These are phyloP conservation scores for Phytophthora melonis DNA, from an alignment of 352 stramenopile genomes.

Conservation along the genomic window DNA sequence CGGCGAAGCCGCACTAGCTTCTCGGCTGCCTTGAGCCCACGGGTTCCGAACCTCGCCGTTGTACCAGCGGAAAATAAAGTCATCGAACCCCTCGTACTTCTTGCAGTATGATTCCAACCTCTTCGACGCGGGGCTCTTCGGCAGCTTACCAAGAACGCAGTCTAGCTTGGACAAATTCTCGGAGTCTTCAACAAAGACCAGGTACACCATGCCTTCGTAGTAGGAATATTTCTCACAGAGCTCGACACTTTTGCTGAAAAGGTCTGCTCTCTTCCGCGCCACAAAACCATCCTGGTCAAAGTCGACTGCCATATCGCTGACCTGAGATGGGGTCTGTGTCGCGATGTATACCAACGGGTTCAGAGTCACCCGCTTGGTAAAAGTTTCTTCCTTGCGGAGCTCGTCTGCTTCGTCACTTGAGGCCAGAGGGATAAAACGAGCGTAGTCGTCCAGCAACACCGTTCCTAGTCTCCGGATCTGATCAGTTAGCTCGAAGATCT, in stretches of 20 bases:
- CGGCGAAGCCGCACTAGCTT: constrained; percentile 9
- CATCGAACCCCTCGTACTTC: constrained; percentile 58
- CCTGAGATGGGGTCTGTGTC: constrained; percentile 42
- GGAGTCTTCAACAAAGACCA: constrained; percentile 71
- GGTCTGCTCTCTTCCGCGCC: constrained; percentile 55
- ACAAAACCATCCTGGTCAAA: constrained; percentile 43
- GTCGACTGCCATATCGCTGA: constrained; percentile 33
- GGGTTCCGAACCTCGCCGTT: constrained; percentile 76
- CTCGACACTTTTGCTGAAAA: constrained; percentile 67
- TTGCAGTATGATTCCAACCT: constrained; percentile 76
- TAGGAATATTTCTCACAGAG: constrained; percentile 80
- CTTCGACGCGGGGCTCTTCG: constrained; percentile 62
- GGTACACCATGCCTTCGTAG: constrained; percentile 86
- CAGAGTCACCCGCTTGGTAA: constrained; percentile 67
- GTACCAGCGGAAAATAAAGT: constrained; percentile 85
- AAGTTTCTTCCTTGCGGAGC: constrained; percentile 64
- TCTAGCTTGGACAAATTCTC: constrained; percentile 72
- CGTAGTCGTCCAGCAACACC: constrained; percentile 65
- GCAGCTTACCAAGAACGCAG: constrained; percentile 67
- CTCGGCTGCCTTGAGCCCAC: constrained; percentile 49
- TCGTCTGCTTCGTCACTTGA: constrained; percentile 62
- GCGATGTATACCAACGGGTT: constrained; percentile 82
- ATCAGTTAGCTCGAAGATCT: constrained; percentile 73
- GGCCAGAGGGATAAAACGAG: constrained; percentile 51
- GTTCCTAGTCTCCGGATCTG: constrained; percentile 69